Percentiles rank a stretch among this genome's conserved stretches.
Conservation (phyloP, 1,284 basidiomycete genomes). For the Marasmius tenuissimus region DNA sequence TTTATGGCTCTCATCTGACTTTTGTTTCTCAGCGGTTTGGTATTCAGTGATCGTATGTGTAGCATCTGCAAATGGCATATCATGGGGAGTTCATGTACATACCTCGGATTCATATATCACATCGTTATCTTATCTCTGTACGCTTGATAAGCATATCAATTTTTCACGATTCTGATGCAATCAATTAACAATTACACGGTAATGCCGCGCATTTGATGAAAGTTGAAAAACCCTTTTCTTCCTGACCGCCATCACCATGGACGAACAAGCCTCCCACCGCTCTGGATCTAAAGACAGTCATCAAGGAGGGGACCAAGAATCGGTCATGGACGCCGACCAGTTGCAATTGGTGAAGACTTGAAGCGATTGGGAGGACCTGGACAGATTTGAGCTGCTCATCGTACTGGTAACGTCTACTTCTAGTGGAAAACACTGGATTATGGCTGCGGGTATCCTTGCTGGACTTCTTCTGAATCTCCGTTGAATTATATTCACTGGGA, state of each 20-base stretch:
- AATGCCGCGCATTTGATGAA: too few species aligned
- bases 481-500: slow-evolving; percentile 22
- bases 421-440: slow-evolving; percentile 62
- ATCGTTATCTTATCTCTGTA: too few species aligned
- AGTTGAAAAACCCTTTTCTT: neutral
- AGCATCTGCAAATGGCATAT: neutral
- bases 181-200: too few species aligned
- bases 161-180: too few species aligned
- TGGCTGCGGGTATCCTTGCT: slow-evolving; percentile 86
- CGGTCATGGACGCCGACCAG: slow-evolving; percentile 47
- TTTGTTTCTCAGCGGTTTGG: slow-evolving; percentile 41
- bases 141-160: too few species aligned
- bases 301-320: neutral
- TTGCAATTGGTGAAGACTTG: slow-evolving; percentile 60
- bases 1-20: neutral
- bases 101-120: too few species aligned
- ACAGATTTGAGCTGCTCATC: slow-evolving; percentile 29
- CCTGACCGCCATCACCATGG: neutral
- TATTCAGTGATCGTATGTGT: slow-evolving; percentile 34
- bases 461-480: slow-evolving; percentile 23
- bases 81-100: neutral
- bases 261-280: neutral
- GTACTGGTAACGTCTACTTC: slow-evolving; percentile 71
- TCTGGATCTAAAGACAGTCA: neutral
- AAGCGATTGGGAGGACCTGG: slow-evolving; percentile 28